These are phyloP conservation scores for Geosmithia morbida DNA, from an alignment of 2,329 filamentous ascomycete genomes.

Conservation along the genomic window DNA sequence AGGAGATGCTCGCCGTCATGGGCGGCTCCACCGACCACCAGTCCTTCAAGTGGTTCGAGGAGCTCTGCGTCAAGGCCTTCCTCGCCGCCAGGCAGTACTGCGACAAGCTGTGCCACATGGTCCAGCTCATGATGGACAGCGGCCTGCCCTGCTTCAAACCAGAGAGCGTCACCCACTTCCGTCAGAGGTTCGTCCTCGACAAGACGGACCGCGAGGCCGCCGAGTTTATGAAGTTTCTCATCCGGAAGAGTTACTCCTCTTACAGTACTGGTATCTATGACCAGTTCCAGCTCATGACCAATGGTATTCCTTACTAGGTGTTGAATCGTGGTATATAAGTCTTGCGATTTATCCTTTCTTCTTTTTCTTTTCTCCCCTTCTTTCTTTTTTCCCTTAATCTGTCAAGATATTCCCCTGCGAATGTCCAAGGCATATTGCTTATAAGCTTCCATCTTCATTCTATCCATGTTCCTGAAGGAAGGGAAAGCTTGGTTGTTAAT, in stretches of 20 bases:
- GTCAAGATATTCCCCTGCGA: too few relatives aligned
- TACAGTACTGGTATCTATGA: constrained; percentile 93
- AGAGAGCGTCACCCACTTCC: constrained; percentile 84
- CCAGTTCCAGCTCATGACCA: constrained; percentile 93
- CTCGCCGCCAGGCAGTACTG: constrained; percentile 74
- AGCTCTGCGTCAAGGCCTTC: constrained; percentile 91
- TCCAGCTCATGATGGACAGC: constrained; percentile 89
- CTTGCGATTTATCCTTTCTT: not conserved
- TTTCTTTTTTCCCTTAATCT: not conserved
- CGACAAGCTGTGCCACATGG: constrained; percentile 79
- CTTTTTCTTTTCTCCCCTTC: not conserved
- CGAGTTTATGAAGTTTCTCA: constrained; percentile 80
- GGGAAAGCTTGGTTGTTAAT: too few relatives aligned
- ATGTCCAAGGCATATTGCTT: too few relatives aligned
- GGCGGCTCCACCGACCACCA: constrained; percentile 74
- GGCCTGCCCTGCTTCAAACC: constrained; percentile 97
- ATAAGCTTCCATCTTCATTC: too few relatives aligned
- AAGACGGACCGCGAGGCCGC: constrained; percentile 86
- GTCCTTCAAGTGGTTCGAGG: constrained; percentile 90
- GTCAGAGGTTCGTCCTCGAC: constrained; percentile 82
- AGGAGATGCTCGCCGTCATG: constrained; percentile 99
- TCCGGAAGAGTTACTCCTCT: constrained; percentile 81
- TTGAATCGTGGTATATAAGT: too few relatives aligned
- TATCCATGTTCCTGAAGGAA: too few relatives aligned
- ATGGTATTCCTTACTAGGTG: constrained; percentile 80